Percentiles rank a stretch among this genome's conserved stretches.
Evolutionary conservation across 495 filamentous ascomycete genomes (phyloP).

Genomic region (Neurospora discreta): DNA sequence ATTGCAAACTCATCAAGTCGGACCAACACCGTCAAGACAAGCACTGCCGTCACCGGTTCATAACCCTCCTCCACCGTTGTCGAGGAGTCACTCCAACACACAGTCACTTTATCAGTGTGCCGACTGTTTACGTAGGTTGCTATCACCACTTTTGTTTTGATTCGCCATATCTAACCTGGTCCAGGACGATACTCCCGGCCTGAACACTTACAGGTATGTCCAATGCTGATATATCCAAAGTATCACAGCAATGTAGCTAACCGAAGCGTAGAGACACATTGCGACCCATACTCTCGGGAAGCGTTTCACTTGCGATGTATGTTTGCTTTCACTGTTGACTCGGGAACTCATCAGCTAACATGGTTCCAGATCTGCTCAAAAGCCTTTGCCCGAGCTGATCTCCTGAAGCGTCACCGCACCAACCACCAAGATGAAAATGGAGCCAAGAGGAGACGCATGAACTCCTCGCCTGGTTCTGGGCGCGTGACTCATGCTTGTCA

Average conservation of each 20-base stretch:
- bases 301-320: conserved; percentile 32
- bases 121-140: conserved; percentile 31
- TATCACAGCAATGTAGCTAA: not conserved
- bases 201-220: conserved; percentile 36
- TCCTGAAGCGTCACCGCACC: conserved; percentile 43
- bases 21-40: not conserved
- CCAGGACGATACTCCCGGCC: conserved; percentile 39
- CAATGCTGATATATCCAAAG: not conserved
- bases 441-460: conserved; percentile 34
- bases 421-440: conserved; percentile 37
- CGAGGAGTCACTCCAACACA: conserved; percentile 15
- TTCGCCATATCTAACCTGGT: not conserved
- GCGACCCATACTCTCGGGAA: conserved; percentile 48
- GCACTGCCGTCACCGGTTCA: conserved; percentile 1
- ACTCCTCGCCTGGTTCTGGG: conserved; percentile 32
- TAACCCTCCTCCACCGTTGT: not conserved
- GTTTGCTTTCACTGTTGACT: not conserved
- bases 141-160: not conserved
- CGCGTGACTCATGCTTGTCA: conserved; percentile 46
- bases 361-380: conserved; percentile 38
- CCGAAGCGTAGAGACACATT: conserved; percentile 34
- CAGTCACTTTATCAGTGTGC: conserved; percentile 42
- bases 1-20: not conserved
- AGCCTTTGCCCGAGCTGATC: conserved; percentile 42
- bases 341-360: not conserved